phyloP scores from a whole-genome alignment of 78 protist genomes.

The Cavenderia fasciculata region DNA sequence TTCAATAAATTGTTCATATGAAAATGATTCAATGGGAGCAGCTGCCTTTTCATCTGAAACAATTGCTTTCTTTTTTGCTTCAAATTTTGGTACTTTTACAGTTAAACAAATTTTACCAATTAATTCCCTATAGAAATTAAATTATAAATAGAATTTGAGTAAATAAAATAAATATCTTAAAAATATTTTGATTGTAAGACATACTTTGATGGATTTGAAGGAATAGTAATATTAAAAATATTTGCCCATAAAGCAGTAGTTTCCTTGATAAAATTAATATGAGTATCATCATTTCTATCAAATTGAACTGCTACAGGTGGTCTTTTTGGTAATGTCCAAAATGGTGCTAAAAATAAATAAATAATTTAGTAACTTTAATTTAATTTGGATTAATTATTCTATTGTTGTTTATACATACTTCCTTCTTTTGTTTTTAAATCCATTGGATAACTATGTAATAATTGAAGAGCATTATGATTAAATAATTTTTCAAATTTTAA shows the following conservation, averaged over 20 bases:
- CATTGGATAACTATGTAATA: slow-evolving; percentile 61
- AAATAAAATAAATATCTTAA: too few relatives aligned
- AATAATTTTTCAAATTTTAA: slow-evolving; percentile 76
- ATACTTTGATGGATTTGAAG: too few relatives aligned
- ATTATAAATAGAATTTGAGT: too few relatives aligned
- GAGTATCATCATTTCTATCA: slow-evolving; percentile 27
- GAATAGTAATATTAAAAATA: neutral
- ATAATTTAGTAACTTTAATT: neutral
- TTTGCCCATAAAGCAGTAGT: slow-evolving; percentile 17
- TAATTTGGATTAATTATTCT: neutral
- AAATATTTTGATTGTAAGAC: too few relatives aligned
- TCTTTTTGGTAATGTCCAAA: slow-evolving; percentile 83
- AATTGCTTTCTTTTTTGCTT: slow-evolving; percentile 33
- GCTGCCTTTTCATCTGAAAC: slow-evolving; percentile 65
- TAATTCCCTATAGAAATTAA: neutral
- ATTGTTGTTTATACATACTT: neutral
- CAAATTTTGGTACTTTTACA: slow-evolving; percentile 22
- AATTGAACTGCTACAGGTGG: slow-evolving; percentile 66
- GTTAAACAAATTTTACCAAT: neutral
- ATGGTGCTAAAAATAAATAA: slow-evolving; percentile 1
- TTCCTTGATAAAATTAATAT: slow-evolving; percentile 20
- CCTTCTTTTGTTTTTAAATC: slow-evolving; percentile 77
- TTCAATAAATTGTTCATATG: slow-evolving; percentile 53
- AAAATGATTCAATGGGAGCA: slow-evolving; percentile 44
- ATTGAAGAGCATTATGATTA: slow-evolving; percentile 24